Evolutionary conservation across 2,329 filamentous ascomycete genomes (phyloP), one percentile per base, ranked within the genome.

Genomic region (Fusarium caatingaense): DNA sequence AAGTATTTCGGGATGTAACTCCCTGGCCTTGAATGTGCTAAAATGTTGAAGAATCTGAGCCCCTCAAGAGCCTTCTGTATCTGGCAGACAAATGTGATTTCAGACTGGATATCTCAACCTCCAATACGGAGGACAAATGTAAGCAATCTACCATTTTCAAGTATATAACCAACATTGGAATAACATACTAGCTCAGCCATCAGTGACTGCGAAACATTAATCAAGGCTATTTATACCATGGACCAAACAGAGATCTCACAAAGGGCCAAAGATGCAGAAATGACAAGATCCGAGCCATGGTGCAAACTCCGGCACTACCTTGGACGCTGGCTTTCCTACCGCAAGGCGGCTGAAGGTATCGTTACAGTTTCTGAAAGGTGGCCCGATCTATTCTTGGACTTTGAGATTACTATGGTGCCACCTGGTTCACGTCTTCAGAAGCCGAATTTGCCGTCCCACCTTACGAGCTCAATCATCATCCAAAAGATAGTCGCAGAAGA

Each of bases 311-410:
- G 71, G 8, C 75, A 77, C 21, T 72, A 61, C 27, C 57, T 76
- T 8, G 75, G 73, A 2, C 72, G 76, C 0, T 65, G 74, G n/a
- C 56, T 68, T 6, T 73, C 76, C 0, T 77, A 76, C 42, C 65
- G 66, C 5, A 62, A 64, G 8, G 75, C 74, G 3, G 49, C 71
- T 5, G 48, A 67, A 1, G 48, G 60, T 25, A 59, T 77, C 0
- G 41, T 69, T 8, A 16, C 37, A 5, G 60, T 69, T 3, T 23
- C 58, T 2, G 57, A 30, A 2, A 42, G 20, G 7, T 78, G 77
- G 67, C 74, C 71, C 0, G 30, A 46, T 0, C 58, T 80, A 6
- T 79, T 79, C 20, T 16, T 67, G 18, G 64, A 76, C 30, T 73
- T 77, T 28, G 47, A 65, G 11, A 62, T 80, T 2, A 66, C 41